Base-by-base conservation (phyloP, 2,329 filamentous ascomycete species). In the Leptographium procerum region DNA sequence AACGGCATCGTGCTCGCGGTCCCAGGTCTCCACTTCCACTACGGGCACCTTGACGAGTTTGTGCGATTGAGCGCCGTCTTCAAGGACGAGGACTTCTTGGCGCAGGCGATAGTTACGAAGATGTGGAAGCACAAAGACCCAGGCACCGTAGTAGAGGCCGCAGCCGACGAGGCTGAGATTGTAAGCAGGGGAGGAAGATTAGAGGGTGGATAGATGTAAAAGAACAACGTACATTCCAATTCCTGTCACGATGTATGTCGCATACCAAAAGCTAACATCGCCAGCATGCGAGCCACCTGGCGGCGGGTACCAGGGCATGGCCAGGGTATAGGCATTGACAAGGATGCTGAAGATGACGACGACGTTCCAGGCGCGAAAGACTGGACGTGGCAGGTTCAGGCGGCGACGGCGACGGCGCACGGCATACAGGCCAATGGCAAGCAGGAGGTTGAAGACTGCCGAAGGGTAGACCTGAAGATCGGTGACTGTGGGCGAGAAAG, bases 221-320 rank as follows among this genome's bases (percentile, higher is more conserved):
- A 14, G 16, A 36, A 36, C 10, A 10, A 79, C 81, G 74, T 72
- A 84, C 80, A 87, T 77, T 26, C 69, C 83, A 59, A 89, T 77
- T 0, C 86, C 85, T 0, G 82, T 78, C 0, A 83, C 79, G 24
- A 80, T 78, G 64, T 89, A 88, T 0, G 85, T 88, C 1, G 77
- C 85, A 62, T 89, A 90, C 81, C 83, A 89, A 69, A 90, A 89
- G 57, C 80, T 85, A 1, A 88, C 85, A 58, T 85, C 81, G 0
- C 85, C 86, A 0, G 78, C 81, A 34, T 79, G 77, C 0, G 72
- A 72, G 0, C 86, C 86, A 0, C 73, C 77, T 1, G 75, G 73
- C 0, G 86, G 87, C 2, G 86, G 86, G 63, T 83, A 86, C 86
- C 86, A 89, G 0, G 86, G 86, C 76, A 87, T 87, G 19, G 84